These are phyloP conservation scores for Dendrothele bispora DNA, from an alignment of 768 basidiomycete species.

Conservation along the genomic window DNA sequence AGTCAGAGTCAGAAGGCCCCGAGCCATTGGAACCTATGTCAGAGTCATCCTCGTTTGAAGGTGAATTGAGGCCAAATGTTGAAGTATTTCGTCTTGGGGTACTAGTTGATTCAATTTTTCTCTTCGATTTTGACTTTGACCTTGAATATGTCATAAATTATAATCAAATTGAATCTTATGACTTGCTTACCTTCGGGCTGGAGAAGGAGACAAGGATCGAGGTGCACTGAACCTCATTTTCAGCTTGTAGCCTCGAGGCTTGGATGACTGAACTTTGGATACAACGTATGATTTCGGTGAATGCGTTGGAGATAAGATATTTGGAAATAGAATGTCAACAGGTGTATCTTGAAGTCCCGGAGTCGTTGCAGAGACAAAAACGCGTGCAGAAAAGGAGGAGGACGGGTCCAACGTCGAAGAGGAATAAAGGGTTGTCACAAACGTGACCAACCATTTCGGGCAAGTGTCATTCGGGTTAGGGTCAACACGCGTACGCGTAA, in stretches of 20 bases:
- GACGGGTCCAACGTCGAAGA: too few relatives aligned
- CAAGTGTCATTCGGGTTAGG: conserved; percentile 2
- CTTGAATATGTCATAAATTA: conserved; percentile 1
- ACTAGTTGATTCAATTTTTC: too few relatives aligned
- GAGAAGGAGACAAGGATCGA: conserved; percentile 50
- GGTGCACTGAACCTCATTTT: conserved; percentile 62
- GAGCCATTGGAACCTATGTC: conserved; percentile 19
- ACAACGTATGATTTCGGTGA: too few relatives aligned
- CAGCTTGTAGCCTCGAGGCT: too few relatives aligned
- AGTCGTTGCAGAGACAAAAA: too few relatives aligned
- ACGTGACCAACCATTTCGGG: too few relatives aligned
- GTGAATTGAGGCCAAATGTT: conserved; percentile 55
- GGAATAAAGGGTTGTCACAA: too few relatives aligned
- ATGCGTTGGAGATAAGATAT: too few relatives aligned
- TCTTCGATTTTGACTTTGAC: neutral
- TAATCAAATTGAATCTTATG: neutral
- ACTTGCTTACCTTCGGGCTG: conserved; percentile 36
- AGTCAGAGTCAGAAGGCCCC: conserved; percentile 30
- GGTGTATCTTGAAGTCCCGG: too few relatives aligned
- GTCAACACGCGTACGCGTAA: neutral
- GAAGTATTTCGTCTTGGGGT: conserved; percentile 34
- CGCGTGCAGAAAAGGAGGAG: too few relatives aligned
- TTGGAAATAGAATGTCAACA: too few relatives aligned
- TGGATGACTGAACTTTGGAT: too few relatives aligned
- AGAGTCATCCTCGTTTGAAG: conserved; percentile 40